phyloP scores from a whole-genome alignment of 805 yeast species.

The Pichia cabralensis region DNA sequence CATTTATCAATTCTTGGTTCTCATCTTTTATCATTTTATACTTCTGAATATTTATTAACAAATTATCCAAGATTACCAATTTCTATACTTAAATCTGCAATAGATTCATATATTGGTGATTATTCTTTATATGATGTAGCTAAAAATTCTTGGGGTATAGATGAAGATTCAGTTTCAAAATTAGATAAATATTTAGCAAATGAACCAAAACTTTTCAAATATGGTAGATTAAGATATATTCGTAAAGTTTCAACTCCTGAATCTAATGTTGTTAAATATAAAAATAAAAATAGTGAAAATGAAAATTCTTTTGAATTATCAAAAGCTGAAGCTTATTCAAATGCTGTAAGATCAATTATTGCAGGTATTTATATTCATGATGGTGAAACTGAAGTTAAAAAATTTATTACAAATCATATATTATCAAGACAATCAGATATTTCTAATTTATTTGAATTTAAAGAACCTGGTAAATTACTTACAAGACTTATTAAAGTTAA shows the following conservation, averaged over 20 bases:
- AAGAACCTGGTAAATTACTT: conserved; percentile 78
- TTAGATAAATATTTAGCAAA: conserved; percentile 58
- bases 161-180: conserved; percentile 54
- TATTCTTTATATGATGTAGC: conserved; percentile 59
- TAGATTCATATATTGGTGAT: conserved; percentile 65
- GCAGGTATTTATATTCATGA: conserved; percentile 74
- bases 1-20: conserved; percentile 81
- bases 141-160: conserved; percentile 74
- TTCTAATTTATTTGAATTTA: conserved; percentile 65
- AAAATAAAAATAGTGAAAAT: conserved; percentile 20
- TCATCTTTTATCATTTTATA: conserved; percentile 63
- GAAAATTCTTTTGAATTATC: conserved; percentile 19
- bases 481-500: conserved; percentile 69
- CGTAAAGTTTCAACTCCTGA: conserved; percentile 41
- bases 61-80: conserved; percentile 88
- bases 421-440: conserved; percentile 77
- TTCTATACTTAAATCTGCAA: conserved; percentile 63
- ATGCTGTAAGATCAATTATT: conserved; percentile 70
- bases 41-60: conserved; percentile 59
- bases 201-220: conserved; percentile 55
- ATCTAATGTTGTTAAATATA: conserved; percentile 31
- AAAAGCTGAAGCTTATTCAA: conserved; percentile 39
- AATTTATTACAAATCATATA: conserved; percentile 65
- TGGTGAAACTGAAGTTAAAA: conserved; percentile 53
- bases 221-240: conserved; percentile 56